Conservation (phyloP, 768 basidiomycete genomes). For the Cystobasidium tubakii region DNA sequence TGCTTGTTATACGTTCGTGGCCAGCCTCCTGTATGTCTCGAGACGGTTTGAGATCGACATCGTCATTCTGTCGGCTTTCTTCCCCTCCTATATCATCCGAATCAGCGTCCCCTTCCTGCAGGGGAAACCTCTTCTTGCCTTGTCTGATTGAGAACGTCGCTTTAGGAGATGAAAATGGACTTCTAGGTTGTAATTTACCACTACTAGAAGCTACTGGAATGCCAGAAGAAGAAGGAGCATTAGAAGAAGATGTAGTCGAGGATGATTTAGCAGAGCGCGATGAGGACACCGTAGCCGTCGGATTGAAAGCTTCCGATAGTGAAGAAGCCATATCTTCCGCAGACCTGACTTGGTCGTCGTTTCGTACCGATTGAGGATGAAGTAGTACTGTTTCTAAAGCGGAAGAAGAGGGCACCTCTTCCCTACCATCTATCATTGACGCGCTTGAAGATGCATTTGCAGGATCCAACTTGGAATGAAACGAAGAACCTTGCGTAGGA, state of each 20-base stretch:
- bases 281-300: neutral
- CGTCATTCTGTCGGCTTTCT: neutral
- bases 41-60: too few species aligned
- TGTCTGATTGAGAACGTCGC: neutral
- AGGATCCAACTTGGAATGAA: too few species aligned
- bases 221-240: neutral
- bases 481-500: neutral
- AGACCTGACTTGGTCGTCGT: neutral
- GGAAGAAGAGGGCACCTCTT: too few species aligned
- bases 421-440: too few species aligned
- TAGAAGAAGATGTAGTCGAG: neutral
- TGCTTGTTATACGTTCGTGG: neutral
- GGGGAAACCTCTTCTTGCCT: neutral
- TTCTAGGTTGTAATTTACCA: slow-evolving; percentile 7
- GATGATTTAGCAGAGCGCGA: neutral
- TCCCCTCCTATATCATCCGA: neutral
- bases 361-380: too few species aligned
- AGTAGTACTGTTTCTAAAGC: too few species aligned
- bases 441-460: too few species aligned
- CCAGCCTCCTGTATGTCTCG: neutral
- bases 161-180: neutral
- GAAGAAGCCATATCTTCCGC: neutral
- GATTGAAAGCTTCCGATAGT: neutral
- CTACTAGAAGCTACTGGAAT: too few species aligned
- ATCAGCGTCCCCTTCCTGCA: neutral